Evolutionary conservation across 2,329 filamentous ascomycete genomes (phyloP), one percentile per base, ranked within the genome.

Genomic region (Akanthomyces uredinophilus): DNA sequence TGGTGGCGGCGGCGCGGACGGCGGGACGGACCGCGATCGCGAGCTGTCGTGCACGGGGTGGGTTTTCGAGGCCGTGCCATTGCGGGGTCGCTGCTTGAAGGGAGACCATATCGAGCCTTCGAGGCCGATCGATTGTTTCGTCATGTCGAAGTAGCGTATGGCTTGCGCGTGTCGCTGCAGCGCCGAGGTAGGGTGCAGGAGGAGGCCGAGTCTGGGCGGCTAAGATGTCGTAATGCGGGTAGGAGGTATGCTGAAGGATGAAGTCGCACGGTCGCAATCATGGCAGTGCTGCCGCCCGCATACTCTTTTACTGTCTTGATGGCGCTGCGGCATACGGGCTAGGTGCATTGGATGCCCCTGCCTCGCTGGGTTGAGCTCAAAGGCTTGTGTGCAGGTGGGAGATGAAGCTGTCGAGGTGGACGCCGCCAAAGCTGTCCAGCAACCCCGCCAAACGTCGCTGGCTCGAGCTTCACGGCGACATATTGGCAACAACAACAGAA

Each of bases 11-110:
- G 4, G 27, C 27, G 27, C 27, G 6, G 27, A 29, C 27, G 62
- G 62, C 14, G 62, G 62, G 18, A 61, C 62, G 14, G 62, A 64
- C 11, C 57, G 52, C 5, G 62, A 64, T n/a, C 58, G 56, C 20
- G 43, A 7, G 24, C 22, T 27, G 32, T 62, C 47, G 53, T 62
- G 11, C n/a, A 22, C 16, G 1, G 54, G 4, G 24, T 46, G 39
- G 18, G 32, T 20, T 18, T 44, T 47, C 16, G 52, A 20, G 44
- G 50, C 2, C 16, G 35, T 7, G 24, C 27, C 37, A 20, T 44
- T 41, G 35, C 35, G 56, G 3, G 32, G n/a, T 2, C 18, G 51
- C 6, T 46, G 43, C 14, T 63, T 63, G 18, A 46, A 13, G 7
- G 62, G 62, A 10, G 62, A 51, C 62, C 62, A 63, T 46, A 63